Conservation (phyloP, 139 green algal genomes). For the Chlamydomonas sp. region DNA sequence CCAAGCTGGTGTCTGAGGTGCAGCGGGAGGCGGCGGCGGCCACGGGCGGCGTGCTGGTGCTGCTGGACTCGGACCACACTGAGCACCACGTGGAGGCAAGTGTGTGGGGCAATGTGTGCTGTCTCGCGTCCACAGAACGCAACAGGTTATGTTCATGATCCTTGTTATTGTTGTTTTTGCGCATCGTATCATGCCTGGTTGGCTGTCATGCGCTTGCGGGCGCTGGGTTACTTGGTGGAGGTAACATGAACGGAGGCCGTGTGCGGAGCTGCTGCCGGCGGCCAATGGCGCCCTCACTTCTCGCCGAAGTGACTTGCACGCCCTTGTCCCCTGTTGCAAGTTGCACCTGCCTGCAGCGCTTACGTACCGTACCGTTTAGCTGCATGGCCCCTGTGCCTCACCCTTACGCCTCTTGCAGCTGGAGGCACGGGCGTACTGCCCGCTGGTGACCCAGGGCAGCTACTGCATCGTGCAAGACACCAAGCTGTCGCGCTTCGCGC, state of each 20-base stretch:
- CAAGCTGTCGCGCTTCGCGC: slow-evolving; percentile 49
- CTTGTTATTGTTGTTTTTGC: background rate
- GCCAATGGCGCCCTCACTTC: background rate
- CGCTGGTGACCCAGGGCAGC: slow-evolving; percentile 40
- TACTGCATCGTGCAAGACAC: slow-evolving; percentile 64
- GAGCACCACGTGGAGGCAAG: slow-evolving; percentile 30
- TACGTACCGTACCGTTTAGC: background rate
- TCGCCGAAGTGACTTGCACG: background rate
- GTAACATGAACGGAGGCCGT: too few species aligned
- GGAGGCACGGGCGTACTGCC: slow-evolving; percentile 50
- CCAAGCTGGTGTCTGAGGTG: background rate
- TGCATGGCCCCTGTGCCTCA: background rate
- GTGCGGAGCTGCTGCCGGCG: background rate
- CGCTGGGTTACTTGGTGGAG: too few species aligned
- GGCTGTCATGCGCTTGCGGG: too few species aligned
- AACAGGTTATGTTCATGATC: background rate
- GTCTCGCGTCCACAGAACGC: background rate
- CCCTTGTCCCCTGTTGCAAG: background rate
- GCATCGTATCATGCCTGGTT: too few species aligned
- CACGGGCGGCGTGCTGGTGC: slow-evolving; percentile 43
- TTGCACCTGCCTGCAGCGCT: background rate
- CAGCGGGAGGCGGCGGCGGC: background rate
- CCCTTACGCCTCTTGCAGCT: background rate
- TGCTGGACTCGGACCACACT: slow-evolving; percentile 55
- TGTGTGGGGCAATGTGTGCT: background rate